Base-by-base conservation (phyloP, 1,284 basidiomycete genomes). In the Cutaneotrichosporon curvatum region DNA sequence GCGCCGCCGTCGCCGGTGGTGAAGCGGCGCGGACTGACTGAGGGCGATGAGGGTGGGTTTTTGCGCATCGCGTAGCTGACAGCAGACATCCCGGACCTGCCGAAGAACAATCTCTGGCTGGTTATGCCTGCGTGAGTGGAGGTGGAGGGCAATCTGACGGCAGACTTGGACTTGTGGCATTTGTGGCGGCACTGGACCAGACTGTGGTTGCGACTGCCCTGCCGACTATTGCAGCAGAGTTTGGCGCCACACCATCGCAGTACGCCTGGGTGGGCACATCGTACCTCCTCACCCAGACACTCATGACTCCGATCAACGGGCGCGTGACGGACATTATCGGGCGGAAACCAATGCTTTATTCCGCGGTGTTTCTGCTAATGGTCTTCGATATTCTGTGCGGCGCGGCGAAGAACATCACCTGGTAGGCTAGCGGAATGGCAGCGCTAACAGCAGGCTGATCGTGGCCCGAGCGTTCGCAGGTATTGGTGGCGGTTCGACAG, bases 181-280 rank as follows among this genome's bases (percentile, higher is more conserved):
- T 70, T 53, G 48, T 68, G 2, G 49, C 63, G 1, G 68, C 68
- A 9, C 49, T 70, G 25, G 68, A 70, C 48, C 61, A 62, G 43
- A 65, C 65, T 20, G 2, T 34, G 47, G 58, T 65, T 31, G 57
- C 63, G 7, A 65, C 63, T 1, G 63, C 63, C 2, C 49, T 65
- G 14, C 63, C 63, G 2, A 57, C 54, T 5, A 63, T 65, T 22
- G 56, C 61, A 6, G 49, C 48, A 23, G 51, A 61, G 16, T 57
- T 65, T 9, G 25, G 57, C 18, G 63, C 63, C 2, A 50, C 55
- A 4, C 63, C 63, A 10, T 57, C 59, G n/a, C 52, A 63, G 44
- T 63, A 58, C 39, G 51, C 51, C 0, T 65, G 63, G 63, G 59
- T 65, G 46, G 58, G 33, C 60, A 34, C 32, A n/a, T 34, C 32